Base-by-base conservation (phyloP, 371 early-diverging fungal genomes). In the Zychaea mexicana region DNA sequence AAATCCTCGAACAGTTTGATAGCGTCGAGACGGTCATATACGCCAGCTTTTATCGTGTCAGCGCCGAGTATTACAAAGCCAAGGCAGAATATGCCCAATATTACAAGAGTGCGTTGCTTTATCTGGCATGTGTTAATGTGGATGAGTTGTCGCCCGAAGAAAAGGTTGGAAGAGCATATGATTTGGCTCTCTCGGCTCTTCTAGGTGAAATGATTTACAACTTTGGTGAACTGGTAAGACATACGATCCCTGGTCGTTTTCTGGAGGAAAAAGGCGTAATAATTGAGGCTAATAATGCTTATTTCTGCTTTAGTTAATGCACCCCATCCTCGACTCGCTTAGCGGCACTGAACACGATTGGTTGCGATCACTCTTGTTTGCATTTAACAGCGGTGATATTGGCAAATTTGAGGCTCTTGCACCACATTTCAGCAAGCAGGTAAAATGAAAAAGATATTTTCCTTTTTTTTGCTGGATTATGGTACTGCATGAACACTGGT, bases 121-220 rank as follows among this genome's bases (percentile, higher is more conserved):
- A 90, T 76, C 78, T 99, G 52, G 93, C 97, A 1, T 98, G 96
- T 57, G 88, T 98, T 19, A 84, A 91, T 46, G 63, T 96, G 33
- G 88, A 92, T 52, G 94, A 95, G 27, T 71, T 99, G 61, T 76
- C 87, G 4, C 28, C 42, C 0, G 77, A 76, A 17, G 98, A 98
- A 70, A 89, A 90, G 66, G 80, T 80, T 13, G 90, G 91, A 71
- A 87, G 98, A 52, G 98, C 98, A 12, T 89, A 93, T 62, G 97
- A 98, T 60, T 83, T 99, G 73, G 82, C 95, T 0, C 76, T 98
- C 24, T 88, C 96, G 10, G 99, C 98, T 1, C 74, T 99, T 45
- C 77, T 99, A 21, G 96, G 97, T 28, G 97, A 97, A 53, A 93
- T 88, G 42, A 92, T 99, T 42, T 99, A 98, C 82, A 98, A 98